Evolutionary conservation across 1,284 basidiomycete species (phyloP).

Genomic region (Rhodofomes roseus): DNA sequence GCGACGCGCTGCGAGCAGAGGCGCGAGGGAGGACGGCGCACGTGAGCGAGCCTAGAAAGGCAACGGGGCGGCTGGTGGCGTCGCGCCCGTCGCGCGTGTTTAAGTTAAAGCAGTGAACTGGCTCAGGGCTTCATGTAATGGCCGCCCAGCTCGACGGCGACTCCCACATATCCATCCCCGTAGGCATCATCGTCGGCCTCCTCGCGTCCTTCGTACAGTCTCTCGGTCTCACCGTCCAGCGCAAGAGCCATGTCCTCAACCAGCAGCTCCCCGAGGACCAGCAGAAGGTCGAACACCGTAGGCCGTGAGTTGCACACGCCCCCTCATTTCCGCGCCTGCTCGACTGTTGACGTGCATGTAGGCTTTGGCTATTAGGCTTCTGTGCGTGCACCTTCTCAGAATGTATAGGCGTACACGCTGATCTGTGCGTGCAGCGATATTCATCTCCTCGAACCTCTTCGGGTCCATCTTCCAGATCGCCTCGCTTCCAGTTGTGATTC

Average conservation of each 20-base stretch:
- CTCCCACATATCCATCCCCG: constrained; percentile 43
- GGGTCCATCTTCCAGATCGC: constrained; percentile 96
- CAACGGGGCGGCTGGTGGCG: background rate
- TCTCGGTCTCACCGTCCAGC: constrained; percentile 89
- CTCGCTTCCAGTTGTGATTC: constrained; percentile 88
- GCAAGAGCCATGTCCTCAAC: constrained; percentile 91
- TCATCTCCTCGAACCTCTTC: constrained; percentile 86
- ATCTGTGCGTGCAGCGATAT: constrained; percentile 45
- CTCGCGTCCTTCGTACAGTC: constrained; percentile 89
- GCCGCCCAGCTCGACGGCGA: constrained; percentile 18
- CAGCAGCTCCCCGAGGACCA: constrained; percentile 64
- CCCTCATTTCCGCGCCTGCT: constrained; percentile 10
- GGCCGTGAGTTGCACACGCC: constrained; percentile 57
- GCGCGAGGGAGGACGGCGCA: background rate
- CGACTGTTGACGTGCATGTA: constrained; percentile 23
- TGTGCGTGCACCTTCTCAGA: constrained; percentile 29
- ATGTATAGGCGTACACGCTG: constrained; percentile 1
- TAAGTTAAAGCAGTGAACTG: background rate
- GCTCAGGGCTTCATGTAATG: constrained; percentile 27
- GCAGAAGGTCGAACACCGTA: constrained; percentile 67
- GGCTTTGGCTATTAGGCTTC: constrained; percentile 86
- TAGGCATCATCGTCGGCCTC: constrained; percentile 72
- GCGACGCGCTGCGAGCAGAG: background rate
- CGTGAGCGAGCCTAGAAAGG: background rate
- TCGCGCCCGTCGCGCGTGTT: background rate